Evolutionary conservation across 176 grass and related monocot genomes (phyloP).

Genomic region (Bromus sterilis): DNA sequence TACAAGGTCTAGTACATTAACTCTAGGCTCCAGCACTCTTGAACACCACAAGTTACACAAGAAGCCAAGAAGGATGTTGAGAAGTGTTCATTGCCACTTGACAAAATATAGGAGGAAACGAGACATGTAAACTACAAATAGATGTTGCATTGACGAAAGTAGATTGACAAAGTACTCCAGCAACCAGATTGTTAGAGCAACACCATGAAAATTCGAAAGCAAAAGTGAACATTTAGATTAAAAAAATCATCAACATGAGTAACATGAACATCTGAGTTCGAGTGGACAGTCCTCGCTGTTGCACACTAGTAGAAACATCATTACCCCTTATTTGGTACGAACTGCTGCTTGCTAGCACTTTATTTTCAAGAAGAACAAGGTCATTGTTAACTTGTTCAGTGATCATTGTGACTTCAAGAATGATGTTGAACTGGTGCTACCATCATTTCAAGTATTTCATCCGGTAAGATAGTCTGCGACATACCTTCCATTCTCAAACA

Average conservation of each 20-base stretch:
- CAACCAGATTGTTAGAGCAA: neutral
- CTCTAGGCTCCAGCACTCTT: neutral
- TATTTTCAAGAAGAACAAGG: neutral
- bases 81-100: neutral
- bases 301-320: neutral
- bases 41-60: neutral
- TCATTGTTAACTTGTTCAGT: neutral
- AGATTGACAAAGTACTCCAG: neutral
- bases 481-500: neutral
- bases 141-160: neutral
- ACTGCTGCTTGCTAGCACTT: neutral
- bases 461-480: neutral
- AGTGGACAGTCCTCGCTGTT: neutral
- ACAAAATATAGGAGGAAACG: neutral
- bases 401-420: neutral
- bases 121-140: neutral
- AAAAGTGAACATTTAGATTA: neutral
- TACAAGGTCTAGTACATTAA: neutral
- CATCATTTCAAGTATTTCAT: neutral
- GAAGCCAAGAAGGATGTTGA: neutral
- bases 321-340: neutral
- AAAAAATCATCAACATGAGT: neutral
- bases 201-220: neutral
- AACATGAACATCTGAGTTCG: neutral
- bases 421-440: conserved; percentile 5